A percentile compares a stretch with the other conserved stretches of the same genome.
Evolutionary conservation across 2,329 filamentous ascomycete genomes (phyloP).

Genomic region (Rugonectria rugulosa): DNA sequence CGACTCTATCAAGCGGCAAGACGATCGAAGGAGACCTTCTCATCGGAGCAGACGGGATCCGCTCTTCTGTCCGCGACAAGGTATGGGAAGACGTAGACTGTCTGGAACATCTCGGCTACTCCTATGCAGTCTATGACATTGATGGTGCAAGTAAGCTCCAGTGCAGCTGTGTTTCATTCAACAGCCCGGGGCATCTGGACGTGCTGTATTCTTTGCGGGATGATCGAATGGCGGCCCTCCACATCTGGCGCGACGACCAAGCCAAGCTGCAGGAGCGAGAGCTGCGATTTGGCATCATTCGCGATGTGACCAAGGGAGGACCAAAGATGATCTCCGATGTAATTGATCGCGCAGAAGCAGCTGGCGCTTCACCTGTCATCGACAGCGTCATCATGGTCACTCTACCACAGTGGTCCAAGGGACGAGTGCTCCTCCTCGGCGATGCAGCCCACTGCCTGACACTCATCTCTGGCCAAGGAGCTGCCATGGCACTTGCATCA

Average conservation of each 20-base stretch:
- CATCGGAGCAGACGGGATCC: slow-evolving; percentile 11
- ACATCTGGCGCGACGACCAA: slow-evolving; percentile 11
- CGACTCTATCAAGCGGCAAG: slow-evolving; percentile 5
- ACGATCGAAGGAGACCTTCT: slow-evolving; percentile 13
- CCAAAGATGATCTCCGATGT: neutral
- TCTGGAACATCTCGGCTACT: slow-evolving; percentile 12
- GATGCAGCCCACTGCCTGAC: slow-evolving; percentile 17
- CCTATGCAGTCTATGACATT: slow-evolving; percentile 4
- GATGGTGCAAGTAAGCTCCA: neutral
- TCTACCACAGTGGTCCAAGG: slow-evolving; percentile 7
- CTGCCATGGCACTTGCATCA: slow-evolving; percentile 11
- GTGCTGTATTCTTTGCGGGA: slow-evolving; percentile 1
- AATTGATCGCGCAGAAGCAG: neutral
- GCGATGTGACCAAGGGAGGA: neutral
- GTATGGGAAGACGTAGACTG: slow-evolving; percentile 3
- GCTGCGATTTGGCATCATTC: neutral
- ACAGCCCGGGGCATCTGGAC: slow-evolving; percentile 10
- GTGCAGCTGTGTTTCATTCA: slow-evolving; percentile 9
- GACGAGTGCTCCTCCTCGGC: slow-evolving; percentile 1
- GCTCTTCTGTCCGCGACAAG: slow-evolving; percentile 1
- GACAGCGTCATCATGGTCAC: slow-evolving; percentile 13
- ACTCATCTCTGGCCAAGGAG: slow-evolving; percentile 5
- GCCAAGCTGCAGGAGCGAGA: neutral
- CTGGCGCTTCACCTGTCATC: neutral
- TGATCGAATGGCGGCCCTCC: slow-evolving; percentile 5